Percentiles rank a stretch among this genome's conserved stretches.
Evolutionary conservation across 805 yeast genomes (phyloP).

Genomic region (Candida quercuum): DNA sequence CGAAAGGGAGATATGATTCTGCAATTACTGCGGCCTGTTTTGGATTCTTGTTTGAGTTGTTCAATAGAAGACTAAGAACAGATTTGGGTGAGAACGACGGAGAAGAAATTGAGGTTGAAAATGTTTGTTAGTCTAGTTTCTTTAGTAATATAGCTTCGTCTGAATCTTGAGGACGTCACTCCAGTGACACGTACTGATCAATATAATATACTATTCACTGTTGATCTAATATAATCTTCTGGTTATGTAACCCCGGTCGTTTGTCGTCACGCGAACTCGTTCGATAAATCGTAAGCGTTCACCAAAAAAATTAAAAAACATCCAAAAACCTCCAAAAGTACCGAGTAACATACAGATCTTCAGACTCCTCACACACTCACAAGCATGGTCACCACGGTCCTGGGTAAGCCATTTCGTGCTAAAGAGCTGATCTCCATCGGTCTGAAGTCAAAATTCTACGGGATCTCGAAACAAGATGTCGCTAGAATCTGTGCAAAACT

Average conservation of each 20-base stretch:
- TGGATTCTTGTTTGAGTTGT: slow-evolving; percentile 64
- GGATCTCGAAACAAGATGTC: slow-evolving; percentile 75
- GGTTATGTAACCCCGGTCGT: no score
- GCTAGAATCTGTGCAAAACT: slow-evolving; percentile 75
- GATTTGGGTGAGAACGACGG: slow-evolving; percentile 65
- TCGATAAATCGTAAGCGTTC: no score
- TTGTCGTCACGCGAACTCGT: no score
- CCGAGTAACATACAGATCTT: no score
- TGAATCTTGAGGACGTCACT: no score
- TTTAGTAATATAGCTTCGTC: background rate
- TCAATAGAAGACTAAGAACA: slow-evolving; percentile 58
- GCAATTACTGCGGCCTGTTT: slow-evolving; percentile 64
- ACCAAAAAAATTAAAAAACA: background rate
- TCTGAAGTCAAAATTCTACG: slow-evolving; percentile 76
- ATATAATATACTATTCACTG: no score
- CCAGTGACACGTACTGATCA: no score
- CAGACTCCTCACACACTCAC: no score
- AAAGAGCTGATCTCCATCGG: slow-evolving; percentile 43
- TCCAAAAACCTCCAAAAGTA: background rate
- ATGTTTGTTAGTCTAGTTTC: slow-evolving; percentile 48
- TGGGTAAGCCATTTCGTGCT: slow-evolving; percentile 26
- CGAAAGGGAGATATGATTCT: slow-evolving; percentile 81
- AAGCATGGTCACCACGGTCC: slow-evolving; percentile 24
- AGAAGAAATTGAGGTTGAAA: slow-evolving; percentile 43
- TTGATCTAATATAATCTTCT: no score